Conservation (phyloP, 2,329 filamentous ascomycete genomes). For the Fonsecaea nubica region DNA sequence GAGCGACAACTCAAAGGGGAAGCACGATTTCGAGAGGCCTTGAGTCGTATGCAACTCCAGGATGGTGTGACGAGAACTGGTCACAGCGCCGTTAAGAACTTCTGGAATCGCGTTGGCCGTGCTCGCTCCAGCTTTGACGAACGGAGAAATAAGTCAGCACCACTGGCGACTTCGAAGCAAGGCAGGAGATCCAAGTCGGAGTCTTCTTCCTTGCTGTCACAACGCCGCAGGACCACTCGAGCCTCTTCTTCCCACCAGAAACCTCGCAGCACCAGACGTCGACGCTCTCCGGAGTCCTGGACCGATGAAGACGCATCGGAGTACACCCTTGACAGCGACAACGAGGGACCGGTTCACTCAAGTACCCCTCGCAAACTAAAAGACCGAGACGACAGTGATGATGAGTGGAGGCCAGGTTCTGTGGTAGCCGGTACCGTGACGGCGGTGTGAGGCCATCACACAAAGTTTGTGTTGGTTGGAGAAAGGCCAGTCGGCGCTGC, state of each 20-base stretch:
- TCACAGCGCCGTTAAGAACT: constrained; percentile 36
- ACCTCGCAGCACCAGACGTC: not conserved
- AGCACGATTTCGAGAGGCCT: constrained; percentile 34
- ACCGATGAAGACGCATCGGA: constrained; percentile 20
- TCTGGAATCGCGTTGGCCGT: constrained; percentile 38
- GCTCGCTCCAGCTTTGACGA: constrained; percentile 36
- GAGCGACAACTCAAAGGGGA: constrained; percentile 32
- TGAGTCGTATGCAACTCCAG: constrained; percentile 25
- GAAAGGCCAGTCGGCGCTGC: not conserved
- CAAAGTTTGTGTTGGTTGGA: constrained; percentile 3
- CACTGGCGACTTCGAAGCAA: constrained; percentile 32
- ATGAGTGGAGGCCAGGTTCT: constrained; percentile 19
- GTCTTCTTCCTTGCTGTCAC: not conserved
- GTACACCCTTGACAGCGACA: constrained; percentile 6
- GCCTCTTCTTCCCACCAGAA: not conserved
- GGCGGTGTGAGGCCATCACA: constrained; percentile 15
- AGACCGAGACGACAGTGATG: constrained; percentile 24
- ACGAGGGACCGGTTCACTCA: constrained; percentile 6
- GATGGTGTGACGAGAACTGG: constrained; percentile 22
- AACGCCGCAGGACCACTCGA: not conserved
- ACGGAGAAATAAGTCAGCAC: constrained; percentile 33
- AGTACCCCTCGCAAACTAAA: constrained; percentile 15
- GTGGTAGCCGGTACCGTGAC: constrained; percentile 11
- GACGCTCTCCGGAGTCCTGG: constrained; percentile 10
- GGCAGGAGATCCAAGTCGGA: constrained; percentile 12